Base-by-base conservation (phyloP, 345 rosid species). In the Populus ilicifolia region DNA sequence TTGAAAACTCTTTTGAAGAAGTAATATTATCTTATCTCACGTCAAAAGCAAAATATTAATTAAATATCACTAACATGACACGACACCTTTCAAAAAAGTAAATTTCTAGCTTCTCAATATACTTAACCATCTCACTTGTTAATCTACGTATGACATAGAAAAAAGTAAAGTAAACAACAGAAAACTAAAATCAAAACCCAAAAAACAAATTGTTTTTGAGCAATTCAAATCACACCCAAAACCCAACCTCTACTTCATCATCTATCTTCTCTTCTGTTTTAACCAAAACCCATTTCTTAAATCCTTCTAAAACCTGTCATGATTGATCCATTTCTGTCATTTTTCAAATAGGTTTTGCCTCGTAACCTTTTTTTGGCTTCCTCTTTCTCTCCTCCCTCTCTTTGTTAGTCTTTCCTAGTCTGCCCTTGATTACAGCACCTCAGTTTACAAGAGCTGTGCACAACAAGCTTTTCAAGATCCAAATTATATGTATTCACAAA, bases 371-470 rank as follows among this genome's bases (percentile, higher is more conserved):
- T 72, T 20, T 75, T 79, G 77, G 67, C 66, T 61, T 80, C 78
- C 54, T 81, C 68, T 79, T 81, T 62, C 80, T 85, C 85, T 67
- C 69, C 73, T 73, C 41, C 41, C 83, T 33, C 80, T 84, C 63
- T 74, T 80, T 16, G 56, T 81, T 78, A 81, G 76, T 85, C 89
- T 83, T 25, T 84, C 79, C 5, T 81, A 82, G 68, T 86, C 97
- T 30, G 89, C 86, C 39, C 44, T 90, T 30, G 98, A 92, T 70
- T 89, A 83, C 88, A 83, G 81, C 41, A 73, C 88, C 74, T 77
- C 93, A 78, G 97, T 96, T 75, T 96, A 91, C 88, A 93, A 92
- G 80, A 98, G 98, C 5, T 96, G 99, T 54, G 87, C 98, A 11
- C 92, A 86, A 82, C 89, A 96, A 77, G 17, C 85, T 35, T 87